Evolutionary conservation across 1,139 yeast species (phyloP), one percentile per base, ranked within the genome.

Genomic region (Suhomyces atakaporum): DNA sequence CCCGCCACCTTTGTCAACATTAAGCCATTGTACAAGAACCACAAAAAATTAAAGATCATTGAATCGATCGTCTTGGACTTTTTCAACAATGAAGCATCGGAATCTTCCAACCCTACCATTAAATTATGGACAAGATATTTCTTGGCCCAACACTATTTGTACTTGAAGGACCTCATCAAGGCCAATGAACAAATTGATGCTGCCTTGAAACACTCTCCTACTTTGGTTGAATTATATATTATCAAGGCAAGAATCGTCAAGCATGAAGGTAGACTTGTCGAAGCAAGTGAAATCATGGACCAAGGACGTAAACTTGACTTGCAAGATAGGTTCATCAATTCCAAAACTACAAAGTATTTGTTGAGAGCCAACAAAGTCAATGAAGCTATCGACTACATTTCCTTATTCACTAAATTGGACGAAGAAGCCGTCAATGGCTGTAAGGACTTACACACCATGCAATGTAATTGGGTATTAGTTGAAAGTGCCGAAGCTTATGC

Each of bases 1-100:
- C 98, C 98, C 4, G 87, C 97, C 1, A 76, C 95, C 5, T 92
- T 90, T 63, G 84, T 84, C 33, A 84, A 86, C 51, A 77, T 92
- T 37, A 89, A 90, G 62, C 86, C 94, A 1, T 69, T 90, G 45
- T 89, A 88, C 61, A 72, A 67, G 39, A 75, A 75, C 45, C 43
- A 56, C 2, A 56, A 55, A 10, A 84, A 84, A 53, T 63, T 63
- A 25, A 49, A 54, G 5, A 60, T 74, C 5, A 74, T 88, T 45
- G 79, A 75, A 43, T 55, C 71, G 20, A 63, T 83, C 35, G 87
- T 83, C 9, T 47, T 59, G 30, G 73, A 77, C 4, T 82, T 76
- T 48, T 64, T 67, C 48, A 48, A 52, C 6, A 46, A 46, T 10
- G 49, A 54, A 28, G 54, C 66, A 31, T 57, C 62, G 5, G 47